Evolutionary conservation across 2,329 filamentous ascomycete species (phyloP), one percentile per base, ranked within the genome.

Genomic region (Colletotrichum magnum): DNA sequence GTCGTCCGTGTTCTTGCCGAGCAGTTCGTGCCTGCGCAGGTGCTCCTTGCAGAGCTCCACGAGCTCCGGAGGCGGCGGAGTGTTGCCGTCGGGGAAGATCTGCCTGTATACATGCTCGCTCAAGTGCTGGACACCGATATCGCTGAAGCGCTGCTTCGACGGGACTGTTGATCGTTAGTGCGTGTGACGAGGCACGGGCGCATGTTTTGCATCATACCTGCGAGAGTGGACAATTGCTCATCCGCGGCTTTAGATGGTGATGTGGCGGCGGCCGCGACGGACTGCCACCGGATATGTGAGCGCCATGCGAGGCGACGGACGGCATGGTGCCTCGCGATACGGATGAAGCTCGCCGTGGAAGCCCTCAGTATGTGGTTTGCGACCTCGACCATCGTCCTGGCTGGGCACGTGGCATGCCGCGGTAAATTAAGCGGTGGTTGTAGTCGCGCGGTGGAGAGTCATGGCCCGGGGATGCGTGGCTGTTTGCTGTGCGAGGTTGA

Each of bases 121-220:
- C 74, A 99, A 85, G 76, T 98, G 95, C 82, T 99, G 96, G 47
- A 99, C 94, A 61, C 94, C 94, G 75, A 99, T 95, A 74, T 97
- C 93, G 81, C 97, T 99, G 84, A 92, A 94, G 73, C 96, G 90
- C 57, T 94, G 85, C 65, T 87, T 81, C 6, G 88, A 87, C 0
- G 81, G 76, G 36, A 88, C 83, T 86, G 71, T 48, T 36, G 24
- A 69, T 74, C 68, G 51, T 66, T 21, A 70, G 36, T 32, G 32
- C 50, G 9, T 68, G 52, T 16, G 45, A 43, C 21, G 13, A 51
- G 15, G 21, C 4, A 4, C 4, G 36, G 15, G 18, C 36, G 47
- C 16, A 52, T 9, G 16, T 16, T 36, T 36, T 36, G 32, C 32
- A 36, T 76, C 84, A 77, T 75, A 87, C 85, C 72, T 43, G 84